Percentiles rank a stretch among this genome's conserved stretches.
These are phyloP conservation scores for Candida sanyaensis DNA, from an alignment of 1,139 yeast species.

Conservation along the genomic window DNA sequence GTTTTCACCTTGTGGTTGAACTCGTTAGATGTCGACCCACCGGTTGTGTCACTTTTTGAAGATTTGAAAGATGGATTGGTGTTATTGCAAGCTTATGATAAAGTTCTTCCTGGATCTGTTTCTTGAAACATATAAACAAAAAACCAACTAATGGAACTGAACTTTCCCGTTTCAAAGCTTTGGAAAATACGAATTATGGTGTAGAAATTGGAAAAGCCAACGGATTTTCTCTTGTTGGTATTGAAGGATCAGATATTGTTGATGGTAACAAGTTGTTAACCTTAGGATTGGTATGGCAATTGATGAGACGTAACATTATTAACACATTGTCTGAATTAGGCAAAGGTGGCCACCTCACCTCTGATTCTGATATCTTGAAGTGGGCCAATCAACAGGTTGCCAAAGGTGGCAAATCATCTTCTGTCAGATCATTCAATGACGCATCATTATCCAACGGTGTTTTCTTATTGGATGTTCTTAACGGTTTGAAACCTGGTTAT, in stretches of 20 bases:
- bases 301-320: conserved; percentile 94
- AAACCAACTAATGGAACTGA: conserved; percentile 72
- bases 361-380: conserved; percentile 82
- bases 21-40: conserved; percentile 93
- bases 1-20: conserved; percentile 97
- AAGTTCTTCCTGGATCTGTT: conserved; percentile 92
- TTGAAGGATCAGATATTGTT: conserved; percentile 95
- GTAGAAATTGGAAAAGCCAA: conserved; percentile 94
- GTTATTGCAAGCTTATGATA: conserved; percentile 89
- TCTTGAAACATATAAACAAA: conserved; percentile 81
- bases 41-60: conserved; percentile 87
- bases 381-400: conserved; percentile 91
- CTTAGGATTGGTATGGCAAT: conserved; percentile 97
- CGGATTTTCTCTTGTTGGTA: conserved; percentile 92
- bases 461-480: conserved; percentile 83
- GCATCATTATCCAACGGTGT: conserved; percentile 72
- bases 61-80: conserved; percentile 93
- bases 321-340: conserved; percentile 75
- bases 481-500: conserved; percentile 95
- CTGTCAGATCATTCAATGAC: conserved; percentile 85
- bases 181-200: conserved; percentile 94
- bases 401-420: conserved; percentile 75
- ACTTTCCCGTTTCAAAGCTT: conserved; percentile 86
- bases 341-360: conserved; percentile 51
- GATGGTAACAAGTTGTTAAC: conserved; percentile 92